Evolutionary conservation across 2,329 filamentous ascomycete genomes (phyloP), one percentile per base, ranked within the genome.

Genomic region (Xylaria polymorpha): DNA sequence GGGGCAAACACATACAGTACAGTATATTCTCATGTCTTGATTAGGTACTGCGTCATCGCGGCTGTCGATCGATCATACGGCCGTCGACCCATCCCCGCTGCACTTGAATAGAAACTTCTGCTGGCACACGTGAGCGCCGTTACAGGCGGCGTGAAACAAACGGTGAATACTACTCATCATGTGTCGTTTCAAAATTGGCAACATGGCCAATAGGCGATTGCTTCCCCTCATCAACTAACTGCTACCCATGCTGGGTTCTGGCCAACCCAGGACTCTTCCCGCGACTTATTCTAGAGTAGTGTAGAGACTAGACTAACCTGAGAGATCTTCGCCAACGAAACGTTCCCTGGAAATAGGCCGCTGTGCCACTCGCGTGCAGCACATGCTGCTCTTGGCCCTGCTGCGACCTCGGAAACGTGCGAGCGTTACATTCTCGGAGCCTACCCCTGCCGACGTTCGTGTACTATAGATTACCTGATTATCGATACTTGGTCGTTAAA

Each of bases 381-480:
- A 56, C 62, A 57, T 50, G 48, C 37, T 62, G 43, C 57, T 67
- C 56, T 39, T 64, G 61, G 25, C 48, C 37, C 43, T 41, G 50
- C 15, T 65, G 43, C 61, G 32, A 66, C 66, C 66, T 46, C 15
- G 35, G 65, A 61, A 69, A 69, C 69, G 69, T 71, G 69, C 59
- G 61, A 67, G 46, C 64, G 69, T 71, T 69, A 58, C 61, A 71
- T 71, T 69, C 59, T 64, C 2, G 69, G 63, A 56, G 63, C 6
- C 39, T 20, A 69, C 64, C 61, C 69, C 69, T 69, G 63, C 53
- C 43, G 25, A 39, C 44, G 46, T 46, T 63, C 35, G 15, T 56
- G 44, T 55, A n/a, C 41, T 25, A 56, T 63, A 29, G n/a, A 29
- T 15, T 35, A 46, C 56, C 51, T 62, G 18, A 25, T 35, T 62